Conservation (phyloP, 805 yeast genomes). For the Candida parachauliodes region DNA sequence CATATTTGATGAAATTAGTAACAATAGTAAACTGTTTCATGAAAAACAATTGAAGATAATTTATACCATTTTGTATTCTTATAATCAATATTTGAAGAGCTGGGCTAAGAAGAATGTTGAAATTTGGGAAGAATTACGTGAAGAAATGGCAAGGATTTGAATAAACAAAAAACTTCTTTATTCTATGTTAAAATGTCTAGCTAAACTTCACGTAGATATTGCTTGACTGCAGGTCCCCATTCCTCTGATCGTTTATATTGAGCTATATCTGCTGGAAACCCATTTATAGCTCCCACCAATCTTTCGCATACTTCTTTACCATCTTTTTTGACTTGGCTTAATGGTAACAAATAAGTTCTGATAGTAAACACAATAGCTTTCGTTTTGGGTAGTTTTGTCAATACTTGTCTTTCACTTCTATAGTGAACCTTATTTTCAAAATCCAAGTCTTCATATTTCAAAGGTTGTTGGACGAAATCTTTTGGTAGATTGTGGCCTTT, state of each 20-base stretch:
- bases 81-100: slow-evolving; percentile 51
- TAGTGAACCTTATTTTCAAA: slow-evolving; percentile 38
- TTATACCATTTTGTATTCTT: slow-evolving; percentile 48
- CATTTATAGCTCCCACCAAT: slow-evolving; percentile 59
- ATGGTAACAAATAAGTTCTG: slow-evolving; percentile 37
- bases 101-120: slow-evolving; percentile 70
- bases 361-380: slow-evolving; percentile 40
- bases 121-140: slow-evolving; percentile 62
- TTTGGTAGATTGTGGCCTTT: slow-evolving; percentile 35
- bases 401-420: slow-evolving; percentile 40
- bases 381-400: slow-evolving; percentile 36
- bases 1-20: slow-evolving; percentile 42
- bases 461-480: slow-evolving; percentile 21
- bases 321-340: slow-evolving; percentile 28
- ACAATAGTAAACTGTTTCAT: slow-evolving; percentile 49
- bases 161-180: too few relatives aligned
- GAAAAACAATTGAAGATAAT: slow-evolving; percentile 48
- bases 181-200: too few relatives aligned
- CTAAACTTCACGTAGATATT: too few relatives aligned
- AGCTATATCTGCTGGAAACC: slow-evolving; percentile 56
- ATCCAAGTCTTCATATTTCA: slow-evolving; percentile 29
- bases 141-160: too few relatives aligned
- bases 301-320: slow-evolving; percentile 42
- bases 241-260: slow-evolving; percentile 58
- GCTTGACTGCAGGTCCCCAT: slow-evolving; percentile 68